A percentile compares a stretch with the other conserved stretches of the same genome.
These are phyloP conservation scores for Herpotrichia juniperi DNA, from an alignment of 2,329 filamentous ascomycete species.

Conservation along the genomic window DNA sequence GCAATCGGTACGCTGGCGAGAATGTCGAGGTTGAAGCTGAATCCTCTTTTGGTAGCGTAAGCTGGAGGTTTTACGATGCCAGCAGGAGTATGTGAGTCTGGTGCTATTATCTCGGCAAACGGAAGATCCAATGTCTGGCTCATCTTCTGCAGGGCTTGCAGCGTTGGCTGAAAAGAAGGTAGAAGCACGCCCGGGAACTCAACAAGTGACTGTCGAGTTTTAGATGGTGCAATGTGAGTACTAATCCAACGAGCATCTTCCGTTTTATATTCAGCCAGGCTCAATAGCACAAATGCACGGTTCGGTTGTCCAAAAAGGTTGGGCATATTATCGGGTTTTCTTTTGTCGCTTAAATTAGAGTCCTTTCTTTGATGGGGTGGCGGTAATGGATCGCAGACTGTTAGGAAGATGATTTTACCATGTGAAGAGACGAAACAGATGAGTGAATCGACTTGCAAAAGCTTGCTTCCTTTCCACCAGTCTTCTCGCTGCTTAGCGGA, in stretches of 20 bases:
- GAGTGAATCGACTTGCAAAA: slow-evolving; percentile 17
- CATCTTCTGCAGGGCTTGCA: slow-evolving; percentile 21
- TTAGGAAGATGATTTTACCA: not conserved
- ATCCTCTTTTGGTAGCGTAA: slow-evolving; percentile 58
- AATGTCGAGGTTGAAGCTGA: slow-evolving; percentile 54
- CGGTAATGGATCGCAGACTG: not conserved
- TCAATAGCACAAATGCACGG: not conserved
- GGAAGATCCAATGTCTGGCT: slow-evolving; percentile 10
- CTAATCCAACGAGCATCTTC: not conserved
- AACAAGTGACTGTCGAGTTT: not conserved
- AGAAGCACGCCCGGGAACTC: slow-evolving; percentile 26
- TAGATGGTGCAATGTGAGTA: not conserved
- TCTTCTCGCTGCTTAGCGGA: slow-evolving; percentile 7
- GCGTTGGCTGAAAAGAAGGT: slow-evolving; percentile 20
- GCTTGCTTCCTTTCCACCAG: slow-evolving; percentile 16
- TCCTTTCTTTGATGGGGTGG: not conserved
- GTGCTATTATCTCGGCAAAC: slow-evolving; percentile 18
- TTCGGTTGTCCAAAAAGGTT: not conserved
- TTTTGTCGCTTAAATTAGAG: not conserved
- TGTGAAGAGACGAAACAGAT: slow-evolving; percentile 5
- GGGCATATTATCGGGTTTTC: not conserved
- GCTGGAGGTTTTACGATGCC: slow-evolving; percentile 52
- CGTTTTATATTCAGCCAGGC: not conserved
- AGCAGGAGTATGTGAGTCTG: not conserved
- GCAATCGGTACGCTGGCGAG: slow-evolving; percentile 9